Conservation (phyloP, 768 basidiomycete species). For the Erythrobasidium yunnanense region DNA sequence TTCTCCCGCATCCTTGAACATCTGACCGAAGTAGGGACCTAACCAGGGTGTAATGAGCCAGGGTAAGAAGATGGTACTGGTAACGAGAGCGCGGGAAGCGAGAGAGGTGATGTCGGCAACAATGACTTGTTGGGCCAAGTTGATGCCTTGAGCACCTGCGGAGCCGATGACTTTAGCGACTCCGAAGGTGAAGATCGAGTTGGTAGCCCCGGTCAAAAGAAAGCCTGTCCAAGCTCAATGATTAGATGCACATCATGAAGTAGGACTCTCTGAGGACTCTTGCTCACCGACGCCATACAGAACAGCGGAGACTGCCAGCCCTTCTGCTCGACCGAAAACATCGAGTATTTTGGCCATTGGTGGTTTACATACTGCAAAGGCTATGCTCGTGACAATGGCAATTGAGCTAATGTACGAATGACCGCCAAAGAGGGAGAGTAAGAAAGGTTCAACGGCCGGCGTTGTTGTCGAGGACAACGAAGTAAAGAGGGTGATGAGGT, state of each 20-base stretch:
- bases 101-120: constrained; percentile 37
- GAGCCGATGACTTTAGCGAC: background rate
- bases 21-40: constrained; percentile 33
- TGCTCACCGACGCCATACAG: constrained; percentile 31
- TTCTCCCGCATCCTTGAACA: constrained; percentile 32
- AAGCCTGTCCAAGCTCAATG: constrained; percentile 25
- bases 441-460: constrained; percentile 37
- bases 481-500: constrained; percentile 34
- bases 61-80: constrained; percentile 36
- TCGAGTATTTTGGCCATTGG: constrained; percentile 38
- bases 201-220: constrained; percentile 30
- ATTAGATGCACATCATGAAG: background rate
- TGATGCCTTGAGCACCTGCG: constrained; percentile 35
- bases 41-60: constrained; percentile 37
- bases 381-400: constrained; percentile 34
- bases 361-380: constrained; percentile 36
- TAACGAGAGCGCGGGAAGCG: constrained; percentile 35
- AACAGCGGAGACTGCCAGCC: constrained; percentile 33
- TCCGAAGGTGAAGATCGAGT: constrained; percentile 14
- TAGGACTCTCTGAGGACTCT: no score
- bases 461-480: constrained; percentile 36
- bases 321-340: constrained; percentile 38
- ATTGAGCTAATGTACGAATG: constrained; percentile 33
- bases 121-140: constrained; percentile 36
- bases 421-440: constrained; percentile 34